Conservation (phyloP, 129 eudicot species). For the Erigeron canadensis region DNA sequence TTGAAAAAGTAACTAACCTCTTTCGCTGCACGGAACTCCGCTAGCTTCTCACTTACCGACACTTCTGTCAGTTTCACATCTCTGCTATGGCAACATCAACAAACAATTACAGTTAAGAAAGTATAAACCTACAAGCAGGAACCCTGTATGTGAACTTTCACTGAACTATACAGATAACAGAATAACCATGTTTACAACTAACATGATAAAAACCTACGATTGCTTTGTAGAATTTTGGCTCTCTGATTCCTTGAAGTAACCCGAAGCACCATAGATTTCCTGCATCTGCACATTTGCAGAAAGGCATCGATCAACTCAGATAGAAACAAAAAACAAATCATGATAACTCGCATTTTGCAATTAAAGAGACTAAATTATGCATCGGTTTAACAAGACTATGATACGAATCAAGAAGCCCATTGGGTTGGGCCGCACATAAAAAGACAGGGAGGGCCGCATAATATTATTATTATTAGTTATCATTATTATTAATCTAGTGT, state of each 20-base stretch:
- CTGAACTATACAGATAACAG: too few relatives aligned
- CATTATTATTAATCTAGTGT: too few relatives aligned
- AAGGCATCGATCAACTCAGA: conserved; percentile 11
- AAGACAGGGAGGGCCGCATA: too few relatives aligned
- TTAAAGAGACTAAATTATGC: not conserved
- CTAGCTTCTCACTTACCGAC: conserved; percentile 86
- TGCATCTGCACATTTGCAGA: conserved; percentile 64
- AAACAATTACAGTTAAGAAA: not conserved
- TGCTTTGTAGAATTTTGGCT: conserved; percentile 35
- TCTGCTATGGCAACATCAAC: conserved; percentile 44
- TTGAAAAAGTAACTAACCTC: conserved; percentile 48
- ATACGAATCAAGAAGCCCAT: too few relatives aligned
- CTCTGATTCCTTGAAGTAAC: conserved; percentile 76
- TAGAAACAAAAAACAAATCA: not conserved
- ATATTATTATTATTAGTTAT: too few relatives aligned
- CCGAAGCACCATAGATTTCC: conserved; percentile 91
- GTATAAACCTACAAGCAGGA: not conserved
- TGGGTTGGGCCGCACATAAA: too few relatives aligned
- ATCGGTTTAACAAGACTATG: not conserved
- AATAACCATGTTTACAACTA: not conserved
- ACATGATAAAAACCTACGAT: conserved; percentile 42
- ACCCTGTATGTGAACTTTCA: not conserved
- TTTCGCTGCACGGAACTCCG: conserved; percentile 89
- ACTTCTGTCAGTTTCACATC: conserved; percentile 70
- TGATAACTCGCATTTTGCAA: conserved; percentile 8